Evolutionary conservation across 495 filamentous ascomycete species (phyloP), one percentile per base, ranked within the genome.

Genomic region (Penicillium macrosclerotiorum): DNA sequence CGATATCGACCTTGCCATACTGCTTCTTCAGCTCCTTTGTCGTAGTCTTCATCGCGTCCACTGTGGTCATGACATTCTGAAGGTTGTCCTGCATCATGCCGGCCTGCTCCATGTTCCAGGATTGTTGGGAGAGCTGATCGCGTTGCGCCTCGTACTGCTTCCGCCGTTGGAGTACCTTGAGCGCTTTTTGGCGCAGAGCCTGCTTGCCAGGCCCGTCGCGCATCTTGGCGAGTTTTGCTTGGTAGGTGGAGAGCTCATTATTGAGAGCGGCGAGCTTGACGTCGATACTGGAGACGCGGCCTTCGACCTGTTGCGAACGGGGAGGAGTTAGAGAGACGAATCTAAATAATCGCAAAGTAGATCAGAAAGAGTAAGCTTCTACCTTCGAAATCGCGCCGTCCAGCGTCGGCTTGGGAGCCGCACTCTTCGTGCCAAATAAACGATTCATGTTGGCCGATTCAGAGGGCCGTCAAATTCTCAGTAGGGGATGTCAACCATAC

Each of bases 51-150:
- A 97, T 90, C 14, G 90, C 94, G 64, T 97, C 93, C 12, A 97
- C 90, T 0, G 93, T 97, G 16, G 90, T 93, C 91, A 97, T 96
- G 41, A 94, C 91, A 65, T 97, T 96, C 63, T 95, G 94, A 25
- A 98, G 82, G 57, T 98, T 97, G 68, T 97, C 93, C 71, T 93
- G 90, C 94, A 98, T 97, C 78, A 94, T 95, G 65, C 88, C 87
- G 5, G 93, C 93, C 63, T 97, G 93, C 67, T 97, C 91, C 91
- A 98, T 96, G 72, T 97, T 98, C 93, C 93, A 97, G 9, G 86
- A 87, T 66, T 97, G 93, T 54, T 86, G 81, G 67, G 94, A 89
- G 42, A 97, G 84, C 69, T 98, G 90, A 54, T 97, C 92, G 13
- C 90, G 86, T 72, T 98, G 92, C 8, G 76, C 72, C 67, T 98